phyloP scores from a whole-genome alignment of 768 basidiomycete genomes.

The Russula virescens region DNA sequence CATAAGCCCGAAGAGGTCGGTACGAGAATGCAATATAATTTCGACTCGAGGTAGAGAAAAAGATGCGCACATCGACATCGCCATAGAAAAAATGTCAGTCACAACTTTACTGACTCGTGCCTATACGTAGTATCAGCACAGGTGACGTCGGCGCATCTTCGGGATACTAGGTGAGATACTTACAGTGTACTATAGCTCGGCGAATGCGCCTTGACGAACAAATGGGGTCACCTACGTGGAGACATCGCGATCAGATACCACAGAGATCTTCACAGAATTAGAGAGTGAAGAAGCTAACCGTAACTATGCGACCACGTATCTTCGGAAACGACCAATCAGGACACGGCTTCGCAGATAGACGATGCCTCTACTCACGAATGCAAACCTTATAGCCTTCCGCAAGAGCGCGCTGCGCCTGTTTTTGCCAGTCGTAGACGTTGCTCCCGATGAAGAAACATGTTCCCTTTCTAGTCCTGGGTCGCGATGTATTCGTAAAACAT shows the following conservation, averaged over 20 bases:
- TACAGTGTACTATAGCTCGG: slow-evolving; percentile 69
- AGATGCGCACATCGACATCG: slow-evolving; percentile 48
- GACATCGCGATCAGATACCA: neutral
- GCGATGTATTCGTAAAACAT: slow-evolving; percentile 51
- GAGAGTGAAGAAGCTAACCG: slow-evolving; percentile 26
- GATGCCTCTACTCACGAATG: slow-evolving; percentile 44
- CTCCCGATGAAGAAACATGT: slow-evolving; percentile 61
- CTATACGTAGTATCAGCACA: slow-evolving; percentile 23
- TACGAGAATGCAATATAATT: neutral
- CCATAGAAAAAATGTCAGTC: slow-evolving; percentile 54
- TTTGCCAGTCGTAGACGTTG: slow-evolving; percentile 50
- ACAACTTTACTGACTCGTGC: slow-evolving; percentile 51
- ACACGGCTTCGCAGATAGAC: no score
- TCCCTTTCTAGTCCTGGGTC: slow-evolving; percentile 53
- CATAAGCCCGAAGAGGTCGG: neutral
- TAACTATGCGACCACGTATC: slow-evolving; percentile 52
- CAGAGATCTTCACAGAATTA: no score
- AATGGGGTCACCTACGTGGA: slow-evolving; percentile 48
- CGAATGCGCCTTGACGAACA: slow-evolving; percentile 60
- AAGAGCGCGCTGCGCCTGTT: slow-evolving; percentile 48
- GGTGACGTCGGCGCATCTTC: neutral
- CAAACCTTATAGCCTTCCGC: slow-evolving; percentile 52
- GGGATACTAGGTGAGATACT: slow-evolving; percentile 24
- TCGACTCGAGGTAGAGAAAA: neutral
- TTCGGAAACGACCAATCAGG: neutral